Evolutionary conservation across 129 eudicot species (phyloP), one percentile per base, ranked within the genome.

Genomic region (Pseudognaphalium luteoalbum): DNA sequence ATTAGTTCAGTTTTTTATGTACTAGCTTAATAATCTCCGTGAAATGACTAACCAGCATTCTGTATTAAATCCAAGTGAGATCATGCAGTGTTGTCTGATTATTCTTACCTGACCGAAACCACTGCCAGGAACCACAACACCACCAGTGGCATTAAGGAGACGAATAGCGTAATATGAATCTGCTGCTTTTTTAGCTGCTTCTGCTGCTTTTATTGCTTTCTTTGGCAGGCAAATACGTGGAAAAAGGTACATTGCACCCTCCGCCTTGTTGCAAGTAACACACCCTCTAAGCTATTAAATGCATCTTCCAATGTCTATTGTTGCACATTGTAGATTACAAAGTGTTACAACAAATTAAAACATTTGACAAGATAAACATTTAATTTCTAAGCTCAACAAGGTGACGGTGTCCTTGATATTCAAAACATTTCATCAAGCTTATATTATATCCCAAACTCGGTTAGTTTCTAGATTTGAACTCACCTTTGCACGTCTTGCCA

Each of bases 401-500:
- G 61, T 56, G 61, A 19, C 4, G 10, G 25, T 56, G 61, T 56
- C 22, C 61, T 4, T 56, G n/a, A 72, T n/a, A 68, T 0, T 34
- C 47, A 29, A 29, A 7, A 21, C 17, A 54, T 22, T 34, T 21
- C 15, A 17, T 21, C 30, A 71, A 71, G n/a, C 44, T 41, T 69
- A 47, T 33, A 37, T 8, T 61, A 42, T 30, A 15, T 41, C 22
- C 47, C 20, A 56, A 32, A 47, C 37, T 19, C 0, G 15, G 16
- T 25, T 25, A 25, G 28, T 71, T 61, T 33, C 67, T 76, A 66
- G 25, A 78, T 29, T 52, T 44, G 7, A 41, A 81, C 87, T 79
- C 64, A 94, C 98, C 97, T 91, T 87, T 44, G 98, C 98, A 42
- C 98, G 97, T 78, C 97, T 88, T 57, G 91, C 93, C 29, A 94